These are phyloP conservation scores for Trichophaea hybrida DNA, from an alignment of 2,329 filamentous ascomycete genomes.

Conservation along the genomic window DNA sequence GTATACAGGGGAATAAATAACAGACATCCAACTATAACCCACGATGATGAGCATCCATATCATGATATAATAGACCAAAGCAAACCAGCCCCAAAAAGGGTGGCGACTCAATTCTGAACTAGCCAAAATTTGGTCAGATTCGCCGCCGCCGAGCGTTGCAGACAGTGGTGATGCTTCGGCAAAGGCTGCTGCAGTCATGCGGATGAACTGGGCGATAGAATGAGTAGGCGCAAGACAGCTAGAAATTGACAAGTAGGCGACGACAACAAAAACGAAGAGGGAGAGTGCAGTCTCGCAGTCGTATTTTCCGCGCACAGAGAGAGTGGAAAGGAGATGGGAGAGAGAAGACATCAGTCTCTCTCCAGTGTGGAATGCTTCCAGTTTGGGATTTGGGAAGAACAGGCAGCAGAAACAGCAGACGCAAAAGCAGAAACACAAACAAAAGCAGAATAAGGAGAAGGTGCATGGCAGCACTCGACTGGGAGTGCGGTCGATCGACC, in stretches of 20 bases:
- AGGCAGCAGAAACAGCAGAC: background rate
- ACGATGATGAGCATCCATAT: constrained; percentile 44
- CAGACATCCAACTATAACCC: constrained; percentile 46
- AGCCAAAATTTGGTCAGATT: background rate
- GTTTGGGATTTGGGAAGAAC: background rate
- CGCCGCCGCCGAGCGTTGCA: background rate
- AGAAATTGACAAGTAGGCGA: background rate
- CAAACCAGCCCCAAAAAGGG: constrained; percentile 32
- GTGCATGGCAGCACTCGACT: no score
- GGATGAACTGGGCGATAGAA: background rate
- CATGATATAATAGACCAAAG: constrained; percentile 42
- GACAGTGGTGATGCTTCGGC: background rate
- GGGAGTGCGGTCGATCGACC: no score
- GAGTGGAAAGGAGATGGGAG: background rate
- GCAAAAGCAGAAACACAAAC: no score
- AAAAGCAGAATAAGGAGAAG: no score
- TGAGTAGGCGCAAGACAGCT: background rate
- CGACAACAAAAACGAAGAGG: background rate
- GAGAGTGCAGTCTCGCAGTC: background rate
- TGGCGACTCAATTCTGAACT: background rate
- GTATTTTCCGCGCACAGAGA: background rate
- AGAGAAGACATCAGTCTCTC: background rate
- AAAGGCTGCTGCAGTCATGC: background rate
- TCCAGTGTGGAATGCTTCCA: background rate
- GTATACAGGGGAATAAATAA: background rate